phyloP scores from a whole-genome alignment of 2,329 filamentous ascomycete species.

The Penicillium frequentans region DNA sequence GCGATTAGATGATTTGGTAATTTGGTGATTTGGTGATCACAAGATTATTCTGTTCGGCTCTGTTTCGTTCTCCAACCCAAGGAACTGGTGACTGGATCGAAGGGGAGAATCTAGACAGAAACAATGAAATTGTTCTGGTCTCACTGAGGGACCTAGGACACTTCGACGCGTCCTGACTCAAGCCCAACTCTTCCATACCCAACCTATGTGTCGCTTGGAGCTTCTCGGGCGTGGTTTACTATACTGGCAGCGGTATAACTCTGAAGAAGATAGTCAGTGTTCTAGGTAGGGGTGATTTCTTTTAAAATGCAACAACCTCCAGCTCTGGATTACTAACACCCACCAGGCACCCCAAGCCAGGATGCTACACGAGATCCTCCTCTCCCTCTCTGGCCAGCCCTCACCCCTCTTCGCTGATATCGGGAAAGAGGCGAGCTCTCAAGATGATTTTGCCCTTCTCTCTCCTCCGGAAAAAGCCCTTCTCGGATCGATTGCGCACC shows the following conservation, averaged over 20 bases:
- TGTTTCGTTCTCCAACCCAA: not conserved
- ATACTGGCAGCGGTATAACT: constrained; percentile 40
- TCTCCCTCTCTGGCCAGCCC: constrained; percentile 91
- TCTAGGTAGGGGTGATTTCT: constrained; percentile 23
- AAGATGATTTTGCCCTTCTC: constrained; percentile 51
- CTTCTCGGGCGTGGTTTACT: constrained; percentile 45
- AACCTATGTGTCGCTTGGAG: constrained; percentile 50
- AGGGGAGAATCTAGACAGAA: not conserved
- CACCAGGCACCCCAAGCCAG: constrained; percentile 28
- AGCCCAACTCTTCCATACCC: not conserved
- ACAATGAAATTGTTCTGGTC: not conserved
- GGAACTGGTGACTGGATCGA: not conserved
- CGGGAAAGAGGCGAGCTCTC: constrained; percentile 52
- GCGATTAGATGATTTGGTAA: not conserved
- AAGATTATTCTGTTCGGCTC: not conserved
- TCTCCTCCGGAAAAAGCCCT: constrained; percentile 82
- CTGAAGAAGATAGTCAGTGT: constrained; percentile 23
- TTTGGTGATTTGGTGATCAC: not conserved
- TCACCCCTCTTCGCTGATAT: constrained; percentile 72
- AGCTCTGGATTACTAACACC: not conserved
- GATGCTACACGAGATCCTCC: constrained; percentile 98
- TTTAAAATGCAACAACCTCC: not conserved
- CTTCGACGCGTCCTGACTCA: not conserved
- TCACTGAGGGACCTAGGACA: not conserved
- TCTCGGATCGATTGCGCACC: constrained; percentile 70